Evolutionary conservation across 495 filamentous ascomycete species (phyloP).

Genomic region (Penicillium steckii): DNA sequence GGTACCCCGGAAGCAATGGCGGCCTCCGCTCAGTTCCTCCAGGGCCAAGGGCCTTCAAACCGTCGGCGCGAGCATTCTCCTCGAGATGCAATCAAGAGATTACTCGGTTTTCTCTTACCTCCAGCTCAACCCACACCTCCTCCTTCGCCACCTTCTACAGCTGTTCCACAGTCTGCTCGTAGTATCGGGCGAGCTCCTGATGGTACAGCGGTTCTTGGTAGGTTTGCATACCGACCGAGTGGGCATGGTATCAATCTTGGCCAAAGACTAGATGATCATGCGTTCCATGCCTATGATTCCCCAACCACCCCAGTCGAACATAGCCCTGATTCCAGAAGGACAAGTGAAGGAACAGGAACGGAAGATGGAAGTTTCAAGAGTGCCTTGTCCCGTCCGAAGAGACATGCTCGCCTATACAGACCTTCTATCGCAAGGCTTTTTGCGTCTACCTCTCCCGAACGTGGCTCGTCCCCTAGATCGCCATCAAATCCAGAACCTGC

Average conservation of each 20-base stretch:
- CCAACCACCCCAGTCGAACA: slow-evolving; percentile 9
- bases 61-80: slow-evolving; percentile 17
- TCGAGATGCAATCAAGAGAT: slow-evolving; percentile 24
- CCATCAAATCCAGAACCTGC: not conserved
- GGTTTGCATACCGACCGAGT: slow-evolving; percentile 39
- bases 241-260: slow-evolving; percentile 33
- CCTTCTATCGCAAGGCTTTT: not conserved
- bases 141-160: slow-evolving; percentile 2
- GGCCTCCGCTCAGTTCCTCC: slow-evolving; percentile 29
- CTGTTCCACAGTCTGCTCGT: not conserved
- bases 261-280: slow-evolving; percentile 32
- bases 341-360: not conserved
- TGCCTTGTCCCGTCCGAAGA: not conserved
- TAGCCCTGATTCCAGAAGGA: not conserved
- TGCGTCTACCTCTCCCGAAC: not conserved
- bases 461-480: not conserved
- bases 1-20: slow-evolving; percentile 41
- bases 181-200: slow-evolving; percentile 35
- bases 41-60: not conserved
- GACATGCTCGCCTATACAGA: not conserved
- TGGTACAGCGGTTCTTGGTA: slow-evolving; percentile 38
- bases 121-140: not conserved
- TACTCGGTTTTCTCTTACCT: slow-evolving; percentile 19
- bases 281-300: slow-evolving; percentile 31
- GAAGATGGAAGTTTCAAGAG: not conserved